Base-by-base conservation (phyloP, 2,329 filamentous ascomycete genomes). In the Curvularia sp. region DNA sequence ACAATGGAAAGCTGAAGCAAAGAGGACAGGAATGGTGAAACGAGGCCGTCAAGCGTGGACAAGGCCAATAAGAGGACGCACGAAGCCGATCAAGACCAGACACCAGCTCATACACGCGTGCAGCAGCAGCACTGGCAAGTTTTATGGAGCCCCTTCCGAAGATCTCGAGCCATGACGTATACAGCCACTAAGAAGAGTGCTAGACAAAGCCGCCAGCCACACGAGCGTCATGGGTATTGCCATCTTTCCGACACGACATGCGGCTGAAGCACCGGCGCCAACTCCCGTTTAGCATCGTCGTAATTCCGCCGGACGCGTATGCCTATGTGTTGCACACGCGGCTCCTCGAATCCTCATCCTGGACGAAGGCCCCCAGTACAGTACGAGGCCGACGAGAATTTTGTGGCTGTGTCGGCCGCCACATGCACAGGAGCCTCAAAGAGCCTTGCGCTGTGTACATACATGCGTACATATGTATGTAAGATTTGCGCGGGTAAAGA, bases 161-260 rank as follows among this genome's bases (percentile, higher is more conserved):
- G 57, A 56, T 63, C 47, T 49, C 36, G 23, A 48, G 42, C 64
- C 59, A 70, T 73, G 69, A 73, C 70, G 68, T 71, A 63, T 32
- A 18, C 34, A 38, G 43, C 43, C 42, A 43, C 58, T 46, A 61
- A 55, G 50, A 55, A 41, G 42, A 60, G 39, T 36, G 32, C 25
- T 46, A 48, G 32, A 55, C 32, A 38, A 38, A 55, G 51, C 46
- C 55, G 45, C 42, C 46, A 51, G 49, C 34, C 42, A 43, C 36
- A 56, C 54, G 45, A 49, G 54, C 57, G 60, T 43, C 51, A 50
- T 46, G 46, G 53, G 50, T 25, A 25, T 45, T 54, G 30, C 45
- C 39, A 28, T 53, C 51, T 54, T 43, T 52, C 8, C 43, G 25
- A 58, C 27, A 60, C 23, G 41, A 60, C 53, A 52, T 54, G 28